Base-by-base conservation (phyloP, 1,139 yeast species). In the Trichomonascaceae sp. region DNA sequence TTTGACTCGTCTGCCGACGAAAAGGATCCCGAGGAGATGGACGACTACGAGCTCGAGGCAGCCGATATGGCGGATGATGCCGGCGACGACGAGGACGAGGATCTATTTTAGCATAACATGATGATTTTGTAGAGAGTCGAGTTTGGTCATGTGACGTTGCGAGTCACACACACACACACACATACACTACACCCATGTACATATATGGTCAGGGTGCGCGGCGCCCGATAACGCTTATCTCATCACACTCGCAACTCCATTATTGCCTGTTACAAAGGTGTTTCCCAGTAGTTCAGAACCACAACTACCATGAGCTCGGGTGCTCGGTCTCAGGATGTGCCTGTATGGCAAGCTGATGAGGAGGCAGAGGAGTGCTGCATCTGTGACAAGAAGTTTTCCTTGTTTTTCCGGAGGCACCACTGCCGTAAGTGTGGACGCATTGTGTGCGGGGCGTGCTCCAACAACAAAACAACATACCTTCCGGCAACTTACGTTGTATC, bases 401-500 rank as follows among this genome's bases (percentile, higher is more conserved):
- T 87, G 42, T 71, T 81, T 52, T 71, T 67, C 50, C 68, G 98
- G 38, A 70, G 92, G 42, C 98, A 92, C 57, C 98, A 89, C 57
- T 89, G 99, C 54, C 65, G 74, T 38, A 71, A 76, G 52, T 80
- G 95, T 64, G 89, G 95, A 27, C 56, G 73, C 35, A 76, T 81
- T 4, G 79, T 76, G 17, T 79, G 95, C 59, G 74, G 74, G 29
- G 46, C 60, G 37, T 76, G 93, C 52, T 72, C 93, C 16, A 51
- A 60, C 11, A 64, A 67, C 17, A 52, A 55, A 26, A 62, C 68
- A 11, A 56, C 53, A 30, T 64, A 53, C 60, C 66, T 63, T 43
- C 69, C 72, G 4, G 61, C 69, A 18, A 62, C 71, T 2, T 65
- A 64, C 40, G 71, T 66, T 16, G 69, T 67, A 5, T 56, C 63